A percentile compares a stretch with the other conserved stretches of the same genome.
Evolutionary conservation across 192 early-diverging fungal genomes (phyloP).

Genomic region (Mortierella claussenii): DNA sequence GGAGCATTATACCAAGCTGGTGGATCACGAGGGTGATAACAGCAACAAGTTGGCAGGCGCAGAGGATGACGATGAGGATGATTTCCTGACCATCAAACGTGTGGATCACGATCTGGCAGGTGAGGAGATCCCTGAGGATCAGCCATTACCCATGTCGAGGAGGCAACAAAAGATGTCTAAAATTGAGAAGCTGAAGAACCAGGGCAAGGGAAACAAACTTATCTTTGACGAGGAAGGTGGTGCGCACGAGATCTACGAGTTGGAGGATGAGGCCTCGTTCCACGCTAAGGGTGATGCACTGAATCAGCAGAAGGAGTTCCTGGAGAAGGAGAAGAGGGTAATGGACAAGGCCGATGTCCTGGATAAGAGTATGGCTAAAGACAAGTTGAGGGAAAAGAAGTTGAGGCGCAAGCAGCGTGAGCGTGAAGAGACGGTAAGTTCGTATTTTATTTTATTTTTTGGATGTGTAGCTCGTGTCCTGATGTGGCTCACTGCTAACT

Average conservation of each 20-base stretch:
- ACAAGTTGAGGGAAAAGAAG: conserved; percentile 77
- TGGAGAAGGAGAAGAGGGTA: conserved; percentile 70
- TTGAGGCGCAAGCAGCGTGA: conserved; percentile 73
- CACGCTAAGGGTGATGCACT: conserved; percentile 75
- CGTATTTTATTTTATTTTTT: too few species aligned
- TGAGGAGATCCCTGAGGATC: conserved; percentile 53
- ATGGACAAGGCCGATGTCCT: conserved; percentile 83
- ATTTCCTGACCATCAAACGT: conserved; percentile 88
- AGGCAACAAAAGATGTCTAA: conserved; percentile 63
- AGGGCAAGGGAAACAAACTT: conserved; percentile 75
- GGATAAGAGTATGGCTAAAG: conserved; percentile 78
- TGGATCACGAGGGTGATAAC: conserved; percentile 70
- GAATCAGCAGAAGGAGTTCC: conserved; percentile 72
- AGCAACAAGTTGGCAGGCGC: conserved; percentile 10
- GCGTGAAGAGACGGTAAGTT: conserved; percentile 56
- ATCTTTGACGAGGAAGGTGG: conserved; percentile 97
- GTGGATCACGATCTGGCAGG: conserved; percentile 80
- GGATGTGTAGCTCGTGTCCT: too few species aligned
- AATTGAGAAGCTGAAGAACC: conserved; percentile 80
- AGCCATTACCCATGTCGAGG: conserved; percentile 53
- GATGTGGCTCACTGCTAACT: too few species aligned
- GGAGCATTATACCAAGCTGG: conserved; percentile 89
- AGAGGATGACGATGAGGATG: conserved; percentile 73
- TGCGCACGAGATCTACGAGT: conserved; percentile 75
- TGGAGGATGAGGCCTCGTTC: conserved; percentile 87